Conservation (phyloP, 768 basidiomycete species). For the Kwoniella mangroviensis region DNA sequence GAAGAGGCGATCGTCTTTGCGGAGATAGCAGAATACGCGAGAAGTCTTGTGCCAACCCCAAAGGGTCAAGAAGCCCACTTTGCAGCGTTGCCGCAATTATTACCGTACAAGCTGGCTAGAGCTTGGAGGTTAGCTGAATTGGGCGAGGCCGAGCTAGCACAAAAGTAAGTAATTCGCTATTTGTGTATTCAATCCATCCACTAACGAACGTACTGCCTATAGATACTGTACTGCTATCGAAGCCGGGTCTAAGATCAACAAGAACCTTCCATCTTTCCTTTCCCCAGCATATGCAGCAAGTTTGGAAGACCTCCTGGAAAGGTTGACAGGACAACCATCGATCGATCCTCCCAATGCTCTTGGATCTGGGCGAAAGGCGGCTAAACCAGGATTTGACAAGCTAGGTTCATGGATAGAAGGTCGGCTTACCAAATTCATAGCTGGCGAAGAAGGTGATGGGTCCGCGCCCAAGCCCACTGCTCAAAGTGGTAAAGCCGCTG, state of each 20-base stretch:
- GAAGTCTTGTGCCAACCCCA: slow-evolving; percentile 70
- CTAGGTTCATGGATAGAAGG: slow-evolving; percentile 92
- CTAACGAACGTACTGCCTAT: slow-evolving; percentile 2
- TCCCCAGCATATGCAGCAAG: slow-evolving; percentile 71
- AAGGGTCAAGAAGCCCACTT: slow-evolving; percentile 85
- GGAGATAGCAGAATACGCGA: slow-evolving; percentile 88
- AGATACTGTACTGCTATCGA: slow-evolving; percentile 93
- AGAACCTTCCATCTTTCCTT: slow-evolving; percentile 66
- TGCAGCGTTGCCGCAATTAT: slow-evolving; percentile 78
- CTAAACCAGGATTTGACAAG: slow-evolving; percentile 88
- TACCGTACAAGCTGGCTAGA: slow-evolving; percentile 82
- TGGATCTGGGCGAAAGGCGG: slow-evolving; percentile 47
- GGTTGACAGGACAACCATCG: slow-evolving; percentile 66
- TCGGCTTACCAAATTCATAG: slow-evolving; percentile 89
- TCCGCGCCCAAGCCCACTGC: slow-evolving; percentile 60
- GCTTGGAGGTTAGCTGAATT: slow-evolving; percentile 78
- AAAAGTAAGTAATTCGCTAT: slow-evolving; percentile 63
- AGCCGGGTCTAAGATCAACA: slow-evolving; percentile 63
- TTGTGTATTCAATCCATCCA: background rate
- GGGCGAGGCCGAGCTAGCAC: slow-evolving; percentile 77
- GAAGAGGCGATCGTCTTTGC: slow-evolving; percentile 78
- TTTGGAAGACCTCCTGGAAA: slow-evolving; percentile 76
- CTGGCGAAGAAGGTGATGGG: slow-evolving; percentile 71
- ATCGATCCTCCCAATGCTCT: slow-evolving; percentile 61
- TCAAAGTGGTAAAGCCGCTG: slow-evolving; percentile 54